Conservation (phyloP, 2,329 filamentous ascomycete species). For the Purpureocillium takamizusanense region DNA sequence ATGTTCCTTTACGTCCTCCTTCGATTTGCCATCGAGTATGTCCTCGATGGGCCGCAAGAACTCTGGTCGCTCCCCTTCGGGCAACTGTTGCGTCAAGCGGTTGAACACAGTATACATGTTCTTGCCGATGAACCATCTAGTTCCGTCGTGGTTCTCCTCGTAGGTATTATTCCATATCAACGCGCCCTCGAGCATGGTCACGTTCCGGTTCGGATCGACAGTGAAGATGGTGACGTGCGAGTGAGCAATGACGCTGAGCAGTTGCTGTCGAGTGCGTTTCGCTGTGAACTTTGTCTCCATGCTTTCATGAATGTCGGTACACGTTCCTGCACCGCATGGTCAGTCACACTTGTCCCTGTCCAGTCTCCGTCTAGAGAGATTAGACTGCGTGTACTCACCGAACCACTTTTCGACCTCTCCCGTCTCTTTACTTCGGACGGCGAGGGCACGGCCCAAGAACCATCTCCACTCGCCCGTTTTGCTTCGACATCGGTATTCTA, state of each 20-base stretch:
- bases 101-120: slow-evolving; percentile 58
- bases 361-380: too few relatives aligned
- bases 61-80: slow-evolving; percentile 32
- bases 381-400: slow-evolving; percentile 39
- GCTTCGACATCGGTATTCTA: slow-evolving; percentile 61
- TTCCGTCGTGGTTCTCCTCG: slow-evolving; percentile 27
- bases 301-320: slow-evolving; percentile 69
- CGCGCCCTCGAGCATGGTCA: slow-evolving; percentile 64
- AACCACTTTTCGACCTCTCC: slow-evolving; percentile 72
- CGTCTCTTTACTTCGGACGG: slow-evolving; percentile 54
- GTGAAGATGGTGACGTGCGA: slow-evolving; percentile 70
- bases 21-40: slow-evolving; percentile 51
- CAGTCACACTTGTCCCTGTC: too few relatives aligned
- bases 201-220: slow-evolving; percentile 49
- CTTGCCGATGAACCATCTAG: slow-evolving; percentile 46
- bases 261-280: slow-evolving; percentile 58
- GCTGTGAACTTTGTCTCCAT: slow-evolving; percentile 60
- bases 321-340: slow-evolving; percentile 38
- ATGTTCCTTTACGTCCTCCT: slow-evolving; percentile 57
- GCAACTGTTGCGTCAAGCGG: slow-evolving; percentile 32
- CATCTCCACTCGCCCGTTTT: slow-evolving; percentile 65
- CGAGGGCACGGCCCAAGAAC: slow-evolving; percentile 67
- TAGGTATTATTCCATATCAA: slow-evolving; percentile 43
- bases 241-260: slow-evolving; percentile 65
- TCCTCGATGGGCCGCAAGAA: slow-evolving; percentile 52